A percentile compares a stretch with the other conserved stretches of the same genome.
Conservation (phyloP, 352 stramenopile genomes). For the Phytopythium helicoides region DNA sequence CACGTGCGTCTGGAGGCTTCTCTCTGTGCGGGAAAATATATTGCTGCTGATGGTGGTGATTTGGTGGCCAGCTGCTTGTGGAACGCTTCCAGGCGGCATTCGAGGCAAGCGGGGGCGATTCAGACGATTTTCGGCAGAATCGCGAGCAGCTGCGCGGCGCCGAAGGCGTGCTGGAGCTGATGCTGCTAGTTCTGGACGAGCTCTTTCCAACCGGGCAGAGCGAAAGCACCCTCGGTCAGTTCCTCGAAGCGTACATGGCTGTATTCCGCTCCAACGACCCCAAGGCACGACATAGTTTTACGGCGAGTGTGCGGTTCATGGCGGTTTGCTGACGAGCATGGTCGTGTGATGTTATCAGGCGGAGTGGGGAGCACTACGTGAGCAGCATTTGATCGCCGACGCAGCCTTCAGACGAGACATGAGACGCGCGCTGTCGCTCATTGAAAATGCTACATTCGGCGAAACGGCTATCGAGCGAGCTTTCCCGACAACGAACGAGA, state of each 20-base stretch:
- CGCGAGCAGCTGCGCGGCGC: slow-evolving; percentile 58
- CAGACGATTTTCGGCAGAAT: slow-evolving; percentile 71
- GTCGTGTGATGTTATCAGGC: too few species aligned
- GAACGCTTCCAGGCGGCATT: slow-evolving; percentile 58
- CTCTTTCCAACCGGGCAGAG: slow-evolving; percentile 17
- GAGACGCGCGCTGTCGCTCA: slow-evolving; percentile 47
- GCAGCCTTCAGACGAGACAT: slow-evolving; percentile 66
- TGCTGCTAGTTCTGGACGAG: slow-evolving; percentile 37
- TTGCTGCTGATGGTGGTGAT: background rate
- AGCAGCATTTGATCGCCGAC: slow-evolving; percentile 34
- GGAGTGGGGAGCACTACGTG: slow-evolving; percentile 51
- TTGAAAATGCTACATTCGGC: slow-evolving; percentile 52
- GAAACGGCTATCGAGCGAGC: slow-evolving; percentile 50
- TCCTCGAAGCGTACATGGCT: slow-evolving; percentile 40
- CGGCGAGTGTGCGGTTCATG: too few species aligned
- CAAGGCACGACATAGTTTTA: too few species aligned
- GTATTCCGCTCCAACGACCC: slow-evolving; percentile 64
- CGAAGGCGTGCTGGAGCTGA: slow-evolving; percentile 57
- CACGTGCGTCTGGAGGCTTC: slow-evolving; percentile 35
- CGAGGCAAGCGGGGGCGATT: slow-evolving; percentile 41
- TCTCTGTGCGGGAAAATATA: background rate
- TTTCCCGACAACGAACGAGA: slow-evolving; percentile 18
- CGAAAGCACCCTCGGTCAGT: slow-evolving; percentile 9
- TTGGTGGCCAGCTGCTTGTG: slow-evolving; percentile 41
- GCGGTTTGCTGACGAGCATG: background rate